These are phyloP conservation scores for Pyricularia grisea DNA, from an alignment of 2,329 filamentous ascomycete genomes.

Conservation along the genomic window DNA sequence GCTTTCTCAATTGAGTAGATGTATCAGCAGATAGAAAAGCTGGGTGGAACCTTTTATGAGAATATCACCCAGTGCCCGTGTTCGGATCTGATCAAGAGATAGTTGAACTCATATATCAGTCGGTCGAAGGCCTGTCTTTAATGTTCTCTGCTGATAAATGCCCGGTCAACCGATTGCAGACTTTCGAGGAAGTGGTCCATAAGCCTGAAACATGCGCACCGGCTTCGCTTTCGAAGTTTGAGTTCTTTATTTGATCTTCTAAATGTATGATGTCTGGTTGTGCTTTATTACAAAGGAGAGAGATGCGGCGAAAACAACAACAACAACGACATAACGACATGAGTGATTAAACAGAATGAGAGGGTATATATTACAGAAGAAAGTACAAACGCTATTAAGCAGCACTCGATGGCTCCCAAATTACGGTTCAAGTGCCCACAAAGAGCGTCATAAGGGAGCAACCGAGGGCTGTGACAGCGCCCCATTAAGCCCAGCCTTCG, in stretches of 20 bases:
- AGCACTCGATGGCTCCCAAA: background rate
- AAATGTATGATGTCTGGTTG: background rate
- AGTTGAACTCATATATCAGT: background rate
- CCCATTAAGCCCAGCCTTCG: background rate
- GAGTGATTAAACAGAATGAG: background rate
- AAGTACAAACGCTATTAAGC: background rate
- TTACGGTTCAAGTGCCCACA: no score
- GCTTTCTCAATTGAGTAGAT: no score
- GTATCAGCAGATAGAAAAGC: background rate
- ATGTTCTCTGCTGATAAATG: background rate
- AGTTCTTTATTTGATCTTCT: background rate
- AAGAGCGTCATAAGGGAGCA: background rate
- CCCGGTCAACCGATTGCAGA: no score
- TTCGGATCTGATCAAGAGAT: background rate
- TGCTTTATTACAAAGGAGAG: background rate
- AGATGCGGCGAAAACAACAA: background rate
- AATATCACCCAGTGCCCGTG: background rate
- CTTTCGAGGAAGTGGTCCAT: background rate
- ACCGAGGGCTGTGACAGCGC: no score
- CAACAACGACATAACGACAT: background rate
- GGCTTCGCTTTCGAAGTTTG: background rate
- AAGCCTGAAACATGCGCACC: background rate
- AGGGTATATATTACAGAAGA: background rate
- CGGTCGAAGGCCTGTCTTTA: background rate
- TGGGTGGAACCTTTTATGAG: background rate